Base-by-base conservation (phyloP, 768 basidiomycete species). In the Hypholoma fasciculare region DNA sequence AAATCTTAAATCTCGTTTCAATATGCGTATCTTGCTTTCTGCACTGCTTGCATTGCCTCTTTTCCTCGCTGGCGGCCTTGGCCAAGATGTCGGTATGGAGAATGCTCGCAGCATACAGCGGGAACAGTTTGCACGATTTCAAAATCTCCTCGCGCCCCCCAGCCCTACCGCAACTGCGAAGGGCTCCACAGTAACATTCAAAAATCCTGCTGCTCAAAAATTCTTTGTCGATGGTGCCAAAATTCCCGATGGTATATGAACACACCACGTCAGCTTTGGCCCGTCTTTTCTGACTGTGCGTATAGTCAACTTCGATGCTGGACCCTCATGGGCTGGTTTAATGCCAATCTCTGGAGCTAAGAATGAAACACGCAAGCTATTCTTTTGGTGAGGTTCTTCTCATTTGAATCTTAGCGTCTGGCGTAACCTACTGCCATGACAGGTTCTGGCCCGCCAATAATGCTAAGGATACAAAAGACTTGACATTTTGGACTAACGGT, bases 371-470 rank as follows among this genome's bases (percentile, higher is more conserved):
- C 78, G 87, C 39, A 81, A 89, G 69, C 78, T 87, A 19, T 74
- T 76, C 65, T 78, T 78, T 65, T 78, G 77, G 76, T 72, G 59
- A 59, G 36, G 46, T 4, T 19, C 38, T 19, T 27, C 14, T 9
- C 7, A 11, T 19, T 40, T 27, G 8, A 20, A 13, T 50, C 36
- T 8, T 50, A 1, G 9, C 14, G 9, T 20, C 14, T 34, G 13
- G 12, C 8, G 19, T 26, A 19, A 47, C 13, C 42, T 16, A 48
- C 26, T n/a, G 7, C 14, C 7, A n/a, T 23, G 78, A 49, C 65
- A 88, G 88, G 87, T 86, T 89, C 65, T 89, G 86, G 78, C 88
- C 87, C 14, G 82, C 87, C 0, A 85, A 83, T 42, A 84, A 86
- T 26, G 70, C 79, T 40, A 78, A 82, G 12, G 84, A 82, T 60